Base-by-base conservation (phyloP, 257 asterid species). In the Vinca minor region DNA sequence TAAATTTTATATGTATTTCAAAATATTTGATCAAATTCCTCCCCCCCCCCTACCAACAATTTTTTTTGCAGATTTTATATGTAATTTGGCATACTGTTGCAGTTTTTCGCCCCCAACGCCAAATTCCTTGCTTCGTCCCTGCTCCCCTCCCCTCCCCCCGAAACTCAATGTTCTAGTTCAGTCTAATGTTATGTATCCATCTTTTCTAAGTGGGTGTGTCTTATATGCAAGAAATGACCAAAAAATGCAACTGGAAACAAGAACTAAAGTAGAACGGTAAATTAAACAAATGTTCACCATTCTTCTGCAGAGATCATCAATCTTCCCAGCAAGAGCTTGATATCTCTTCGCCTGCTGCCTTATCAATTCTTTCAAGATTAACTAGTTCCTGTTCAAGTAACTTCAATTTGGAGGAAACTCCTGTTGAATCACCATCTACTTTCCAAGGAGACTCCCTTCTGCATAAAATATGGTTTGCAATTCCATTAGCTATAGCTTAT, bases 401-500 rank as follows among this genome's bases (percentile, higher is more conserved):
- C 66, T 87, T 87, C 57, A 93, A 60, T 74, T 93, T 93, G 67
- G 95, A 72, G 28, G 97, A 80, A 73, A 89, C 84, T 74, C 96
- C 99, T 0, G 85, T 75, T 7, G 94, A 85, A 62, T 93, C 90
- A 14, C 95, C 84, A 2, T 93, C 94, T 57, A 89, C 82, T 71
- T 93, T 89, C 99, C 99, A 93, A 49, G 99, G 99, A 46, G 94
- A 85, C 67, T 93, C 97, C 82, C 95, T 79, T 76, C 97, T 89
- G 81, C 53, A 73, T 18, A 66, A 76, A 72, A 59, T n/a, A 69
- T 44, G 8, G 44, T 17, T 23, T 50, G 53, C n/a, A 62, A 49
- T 49, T 49, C 59, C 72, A 69, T 75, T 62, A 73, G 66, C 57
- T 63, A 29, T 7, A 25, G 35, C 36, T 50, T 48, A 34, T 42